Conservation (phyloP, 441 rosid species). For the Brassica balearica region DNA sequence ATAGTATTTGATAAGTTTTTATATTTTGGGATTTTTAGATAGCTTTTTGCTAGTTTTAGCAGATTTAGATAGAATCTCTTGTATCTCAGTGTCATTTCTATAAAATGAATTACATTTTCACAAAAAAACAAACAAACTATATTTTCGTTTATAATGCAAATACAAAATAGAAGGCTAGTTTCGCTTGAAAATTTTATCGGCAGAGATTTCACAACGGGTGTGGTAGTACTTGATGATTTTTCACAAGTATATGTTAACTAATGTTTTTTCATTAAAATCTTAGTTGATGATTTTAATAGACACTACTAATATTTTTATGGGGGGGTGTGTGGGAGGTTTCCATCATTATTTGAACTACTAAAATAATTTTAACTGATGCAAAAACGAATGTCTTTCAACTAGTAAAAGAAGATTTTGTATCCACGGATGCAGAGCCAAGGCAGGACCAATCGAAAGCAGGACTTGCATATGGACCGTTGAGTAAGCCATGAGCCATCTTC, state of each 20-base stretch:
- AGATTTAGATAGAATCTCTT: too few relatives aligned
- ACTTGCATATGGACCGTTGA: constrained; percentile 36
- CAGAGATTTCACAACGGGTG: neutral
- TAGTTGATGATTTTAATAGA: neutral
- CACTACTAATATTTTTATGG: too few relatives aligned
- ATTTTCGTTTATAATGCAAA: too few relatives aligned
- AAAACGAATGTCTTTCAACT: neutral
- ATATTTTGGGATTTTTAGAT: too few relatives aligned
- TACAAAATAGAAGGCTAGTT: neutral
- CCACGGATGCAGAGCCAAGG: neutral
- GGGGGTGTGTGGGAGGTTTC: neutral
- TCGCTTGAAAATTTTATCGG: neutral
- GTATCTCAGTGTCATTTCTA: too few relatives aligned
- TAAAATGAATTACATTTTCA: too few relatives aligned
- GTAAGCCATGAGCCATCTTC: constrained; percentile 33
- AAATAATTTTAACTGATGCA: neutral
- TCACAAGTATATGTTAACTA: neutral
- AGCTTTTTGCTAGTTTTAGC: too few relatives aligned
- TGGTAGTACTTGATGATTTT: neutral
- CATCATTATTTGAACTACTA: neutral
- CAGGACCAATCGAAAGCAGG: constrained; percentile 40
- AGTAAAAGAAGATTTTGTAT: neutral
- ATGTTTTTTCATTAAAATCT: neutral
- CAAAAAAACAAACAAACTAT: too few relatives aligned
- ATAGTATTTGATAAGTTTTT: too few relatives aligned